These are phyloP conservation scores for Saprolegnia parasitica DNA, from an alignment of 352 stramenopile genomes.

Conservation along the genomic window DNA sequence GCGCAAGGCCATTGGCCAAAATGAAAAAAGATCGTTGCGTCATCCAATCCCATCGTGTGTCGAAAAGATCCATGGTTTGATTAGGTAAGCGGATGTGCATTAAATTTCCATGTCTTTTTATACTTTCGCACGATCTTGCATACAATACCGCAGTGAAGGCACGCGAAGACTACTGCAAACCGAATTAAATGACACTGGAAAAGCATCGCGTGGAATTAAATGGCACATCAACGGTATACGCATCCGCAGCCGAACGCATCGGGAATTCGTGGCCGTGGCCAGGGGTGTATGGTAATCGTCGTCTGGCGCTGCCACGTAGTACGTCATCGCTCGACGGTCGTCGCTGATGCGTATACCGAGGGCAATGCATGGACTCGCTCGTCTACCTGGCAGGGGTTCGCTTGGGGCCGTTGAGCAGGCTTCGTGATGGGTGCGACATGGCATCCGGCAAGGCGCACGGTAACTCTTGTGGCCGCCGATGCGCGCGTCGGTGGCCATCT, in stretches of 20 bases:
- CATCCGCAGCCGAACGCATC: conserved; percentile 1
- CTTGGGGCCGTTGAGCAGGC: neutral
- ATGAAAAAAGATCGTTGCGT: neutral
- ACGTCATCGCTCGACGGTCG: too few relatives aligned
- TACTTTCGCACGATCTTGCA: neutral
- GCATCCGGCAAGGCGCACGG: neutral
- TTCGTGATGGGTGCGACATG: neutral
- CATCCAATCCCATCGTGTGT: neutral
- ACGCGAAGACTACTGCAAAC: neutral
- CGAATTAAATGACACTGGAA: conserved; percentile 6
- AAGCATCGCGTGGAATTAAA: neutral
- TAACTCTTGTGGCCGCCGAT: neutral
- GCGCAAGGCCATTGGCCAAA: conserved; percentile 4
- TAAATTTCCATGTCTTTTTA: conserved; percentile 8
- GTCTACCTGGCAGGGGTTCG: neutral
- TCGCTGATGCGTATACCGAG: too few relatives aligned
- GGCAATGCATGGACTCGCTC: too few relatives aligned
- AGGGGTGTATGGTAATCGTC: conserved; percentile 18
- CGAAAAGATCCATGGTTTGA: neutral
- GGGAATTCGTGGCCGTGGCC: neutral
- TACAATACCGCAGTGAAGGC: neutral
- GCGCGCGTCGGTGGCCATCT: neutral
- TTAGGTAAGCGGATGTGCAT: conserved; percentile 2
- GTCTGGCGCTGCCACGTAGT: too few relatives aligned
- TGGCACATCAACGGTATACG: conserved; percentile 22